Base-by-base conservation (phyloP, 169 alveolate genomes). In the Amoebophrya sp. region DNA sequence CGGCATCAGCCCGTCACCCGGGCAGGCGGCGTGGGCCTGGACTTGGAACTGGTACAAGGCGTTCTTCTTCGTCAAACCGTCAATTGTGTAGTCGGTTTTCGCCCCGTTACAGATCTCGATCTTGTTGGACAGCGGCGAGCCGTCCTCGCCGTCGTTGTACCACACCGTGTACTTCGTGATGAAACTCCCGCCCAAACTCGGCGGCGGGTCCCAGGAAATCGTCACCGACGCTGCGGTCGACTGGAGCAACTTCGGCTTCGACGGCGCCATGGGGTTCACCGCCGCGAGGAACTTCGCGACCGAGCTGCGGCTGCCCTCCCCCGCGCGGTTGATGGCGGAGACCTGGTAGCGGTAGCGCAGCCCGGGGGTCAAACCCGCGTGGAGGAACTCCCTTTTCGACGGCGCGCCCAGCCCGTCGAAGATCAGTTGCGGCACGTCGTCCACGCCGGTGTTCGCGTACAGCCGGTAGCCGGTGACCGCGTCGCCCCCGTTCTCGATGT, bases 381-480 rank as follows among this genome's bases (percentile, higher is more conserved):
- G 93, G 55, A 77, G 53, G 90, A 92, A 92, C 89, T 83, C 77
- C 0, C 92, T 90, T 7, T 89, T 89, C n/a, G 91, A 90, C 0
- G 94, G 93, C 47, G 93, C 77, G 32, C 91, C 92, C 0, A 91
- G 40, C 32, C 94, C 94, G 53, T 92, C 94, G 38, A 90, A 93
- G 90, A 93, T 93, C 89, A 93, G 12, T 39, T 77, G 33, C 29
- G 91, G 92, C 12, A 40, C 33, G 77, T 91, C 94, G 83, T 93
- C 93, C 39, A 93, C 88, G 29, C 94, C 94, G 3, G 93, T 89
- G 89, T 93, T 93, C 29, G 94, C 94, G 35, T 93, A 93, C 41
- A 93, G 93, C 29, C 93, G 40, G 90, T 93, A 93, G 0, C 94
- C 94, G 23, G 90, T 92, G 29, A 92, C 92, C 35, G 83, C 23